Evolutionary conservation across 805 yeast genomes (phyloP).

Genomic region (Saturnispora dispora): DNA sequence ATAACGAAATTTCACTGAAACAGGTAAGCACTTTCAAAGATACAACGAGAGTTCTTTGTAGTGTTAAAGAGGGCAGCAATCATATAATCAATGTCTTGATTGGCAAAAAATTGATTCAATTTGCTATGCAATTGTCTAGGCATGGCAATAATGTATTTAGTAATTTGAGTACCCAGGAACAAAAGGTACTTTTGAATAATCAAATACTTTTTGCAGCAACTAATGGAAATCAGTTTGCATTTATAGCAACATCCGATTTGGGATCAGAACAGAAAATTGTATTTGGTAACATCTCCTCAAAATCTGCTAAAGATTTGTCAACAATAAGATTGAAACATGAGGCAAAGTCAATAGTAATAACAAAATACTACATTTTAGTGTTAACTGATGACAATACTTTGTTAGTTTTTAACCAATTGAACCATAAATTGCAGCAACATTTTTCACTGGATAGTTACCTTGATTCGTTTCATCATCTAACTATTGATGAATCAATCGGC

Average conservation of each 20-base stretch:
- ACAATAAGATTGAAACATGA: conserved; percentile 10
- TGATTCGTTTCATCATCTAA: conserved; percentile 36
- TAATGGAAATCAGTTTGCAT: conserved; percentile 8
- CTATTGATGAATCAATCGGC: conserved; percentile 37
- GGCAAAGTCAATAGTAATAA: conserved; percentile 34
- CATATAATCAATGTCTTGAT: neutral
- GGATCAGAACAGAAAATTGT: conserved; percentile 3
- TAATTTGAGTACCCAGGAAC: neutral
- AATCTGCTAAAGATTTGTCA: conserved; percentile 17
- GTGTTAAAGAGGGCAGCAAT: neutral
- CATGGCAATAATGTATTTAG: neutral
- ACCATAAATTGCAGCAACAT: conserved; percentile 36
- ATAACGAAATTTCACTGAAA: conserved; percentile 34
- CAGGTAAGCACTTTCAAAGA: neutral
- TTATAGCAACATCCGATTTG: neutral
- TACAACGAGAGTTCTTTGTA: neutral
- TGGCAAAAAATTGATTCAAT: neutral
- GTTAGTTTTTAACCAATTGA: conserved; percentile 41
- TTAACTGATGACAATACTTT: conserved; percentile 35
- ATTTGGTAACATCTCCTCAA: conserved; percentile 15
- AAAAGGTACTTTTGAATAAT: neutral
- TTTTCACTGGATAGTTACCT: conserved; percentile 22
- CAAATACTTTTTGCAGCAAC: neutral
- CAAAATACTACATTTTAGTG: conserved; percentile 46
- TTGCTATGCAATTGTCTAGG: conserved; percentile 1